Conservation (phyloP, 129 eudicot genomes). For the Glebionis coronaria region DNA sequence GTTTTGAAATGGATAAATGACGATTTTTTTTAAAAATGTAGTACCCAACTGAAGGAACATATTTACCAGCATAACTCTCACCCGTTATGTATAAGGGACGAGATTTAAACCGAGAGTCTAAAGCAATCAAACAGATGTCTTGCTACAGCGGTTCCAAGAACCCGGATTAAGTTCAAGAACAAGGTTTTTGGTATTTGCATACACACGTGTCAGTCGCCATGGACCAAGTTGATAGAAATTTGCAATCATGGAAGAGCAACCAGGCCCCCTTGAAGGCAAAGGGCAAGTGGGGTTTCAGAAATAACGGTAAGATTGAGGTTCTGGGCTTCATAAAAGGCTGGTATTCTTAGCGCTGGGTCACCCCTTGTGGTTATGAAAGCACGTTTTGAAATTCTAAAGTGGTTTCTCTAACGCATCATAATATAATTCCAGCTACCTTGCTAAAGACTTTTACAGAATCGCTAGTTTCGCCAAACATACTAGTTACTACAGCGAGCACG, state of each 20-base stretch:
- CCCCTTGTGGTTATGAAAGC: too few relatives aligned
- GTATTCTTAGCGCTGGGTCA: too few relatives aligned
- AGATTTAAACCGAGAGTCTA: slow-evolving; percentile 44
- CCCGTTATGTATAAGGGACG: slow-evolving; percentile 83
- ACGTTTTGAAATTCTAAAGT: too few relatives aligned
- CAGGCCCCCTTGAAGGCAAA: slow-evolving; percentile 98
- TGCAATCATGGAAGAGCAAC: slow-evolving; percentile 82
- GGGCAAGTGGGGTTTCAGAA: slow-evolving; percentile 66
- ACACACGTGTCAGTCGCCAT: slow-evolving; percentile 47
- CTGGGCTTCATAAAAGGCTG: slow-evolving; percentile 76
- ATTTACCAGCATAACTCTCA: slow-evolving; percentile 96
- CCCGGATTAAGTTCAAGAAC: slow-evolving; percentile 53
- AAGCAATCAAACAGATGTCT: slow-evolving; percentile 51
- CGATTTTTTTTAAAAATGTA: slow-evolving; percentile 56
- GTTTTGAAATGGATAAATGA: slow-evolving; percentile 22
- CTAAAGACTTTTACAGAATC: too few relatives aligned
- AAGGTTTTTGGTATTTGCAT: slow-evolving; percentile 39
- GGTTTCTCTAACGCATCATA: too few relatives aligned
- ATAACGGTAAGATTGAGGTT: slow-evolving; percentile 25
- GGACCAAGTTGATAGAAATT: slow-evolving; percentile 87
- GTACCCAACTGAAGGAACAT: slow-evolving; percentile 76
- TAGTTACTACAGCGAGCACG: too few relatives aligned
- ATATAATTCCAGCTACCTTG: too few relatives aligned
- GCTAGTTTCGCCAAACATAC: too few relatives aligned
- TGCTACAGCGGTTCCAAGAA: slow-evolving; percentile 75